These are phyloP conservation scores for Lactarius akahatsu DNA, from an alignment of 768 basidiomycete species.

Conservation along the genomic window DNA sequence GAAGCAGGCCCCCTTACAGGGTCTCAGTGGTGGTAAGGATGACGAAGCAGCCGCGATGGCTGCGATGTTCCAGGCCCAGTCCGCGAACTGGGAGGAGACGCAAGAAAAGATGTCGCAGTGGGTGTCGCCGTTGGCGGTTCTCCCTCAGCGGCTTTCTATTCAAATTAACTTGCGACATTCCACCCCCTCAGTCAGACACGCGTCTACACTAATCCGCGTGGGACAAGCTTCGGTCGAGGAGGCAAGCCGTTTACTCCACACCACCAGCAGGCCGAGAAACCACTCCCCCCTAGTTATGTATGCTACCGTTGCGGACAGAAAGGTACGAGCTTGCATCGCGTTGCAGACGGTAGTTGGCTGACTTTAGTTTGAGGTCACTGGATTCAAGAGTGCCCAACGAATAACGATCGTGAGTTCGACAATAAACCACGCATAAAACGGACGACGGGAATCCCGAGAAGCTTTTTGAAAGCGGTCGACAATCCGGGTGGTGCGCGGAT, in stretches of 20 bases:
- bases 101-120: slow-evolving; percentile 99
- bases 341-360: background rate
- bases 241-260: slow-evolving; percentile 56
- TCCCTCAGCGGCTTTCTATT: slow-evolving; percentile 72
- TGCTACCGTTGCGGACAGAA: slow-evolving; percentile 99
- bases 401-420: slow-evolving; percentile 93
- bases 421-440: slow-evolving; percentile 94
- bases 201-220: slow-evolving; percentile 63
- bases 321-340: slow-evolving; percentile 49
- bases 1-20: slow-evolving; percentile 36
- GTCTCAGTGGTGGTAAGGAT: slow-evolving; percentile 43
- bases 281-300: slow-evolving; percentile 92
- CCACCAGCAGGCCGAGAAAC: slow-evolving; percentile 62
- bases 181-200: slow-evolving; percentile 57
- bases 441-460: slow-evolving; percentile 96
- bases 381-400: slow-evolving; percentile 99
- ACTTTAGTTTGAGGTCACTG: slow-evolving; percentile 73
- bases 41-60: slow-evolving; percentile 96
- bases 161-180: slow-evolving; percentile 61
- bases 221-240: slow-evolving; percentile 57
- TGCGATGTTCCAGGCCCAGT: slow-evolving; percentile 97
- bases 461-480: slow-evolving; percentile 95
- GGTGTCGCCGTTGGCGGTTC: slow-evolving; percentile 62
- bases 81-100: slow-evolving; percentile 96
- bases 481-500: slow-evolving; percentile 71